Conservation (phyloP, 176 grass and related monocot species). For the Cenchrus americanus region DNA sequence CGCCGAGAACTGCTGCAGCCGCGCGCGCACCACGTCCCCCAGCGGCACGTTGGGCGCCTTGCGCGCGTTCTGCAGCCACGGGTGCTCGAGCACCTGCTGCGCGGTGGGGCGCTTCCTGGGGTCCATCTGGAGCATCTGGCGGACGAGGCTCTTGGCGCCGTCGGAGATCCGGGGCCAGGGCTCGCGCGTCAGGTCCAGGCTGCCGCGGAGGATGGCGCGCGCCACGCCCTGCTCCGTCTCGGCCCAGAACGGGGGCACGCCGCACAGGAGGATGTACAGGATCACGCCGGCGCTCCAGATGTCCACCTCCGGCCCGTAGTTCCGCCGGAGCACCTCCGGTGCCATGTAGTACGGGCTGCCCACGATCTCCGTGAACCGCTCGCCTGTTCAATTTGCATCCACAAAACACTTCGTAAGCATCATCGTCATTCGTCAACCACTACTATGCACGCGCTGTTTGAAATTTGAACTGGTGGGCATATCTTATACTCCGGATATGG, state of each 20-base stretch:
- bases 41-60: constrained; percentile 64
- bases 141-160: constrained; percentile 67
- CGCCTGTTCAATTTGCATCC: constrained; percentile 34
- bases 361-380: constrained; percentile 67
- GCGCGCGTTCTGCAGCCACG: constrained; percentile 73
- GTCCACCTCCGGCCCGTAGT: constrained; percentile 65
- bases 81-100: constrained; percentile 78
- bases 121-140: constrained; percentile 68
- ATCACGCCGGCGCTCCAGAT: constrained; percentile 71
- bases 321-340: constrained; percentile 61
- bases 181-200: constrained; percentile 58
- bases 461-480: no score
- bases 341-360: constrained; percentile 79
- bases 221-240: constrained; percentile 84
- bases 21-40: constrained; percentile 68
- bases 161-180: constrained; percentile 75
- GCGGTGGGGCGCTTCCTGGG: constrained; percentile 65
- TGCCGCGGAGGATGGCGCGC: constrained; percentile 62
- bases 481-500: no score
- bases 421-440: not conserved
- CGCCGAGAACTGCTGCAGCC: constrained; percentile 78
- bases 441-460: no score
- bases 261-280: constrained; percentile 73
- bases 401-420: not conserved
- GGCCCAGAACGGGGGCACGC: constrained; percentile 65